Percentiles rank a stretch among this genome's conserved stretches.
These are phyloP conservation scores for Pseudogymnoascus sp. DNA, from an alignment of 2,329 filamentous ascomycete species.

Conservation along the genomic window DNA sequence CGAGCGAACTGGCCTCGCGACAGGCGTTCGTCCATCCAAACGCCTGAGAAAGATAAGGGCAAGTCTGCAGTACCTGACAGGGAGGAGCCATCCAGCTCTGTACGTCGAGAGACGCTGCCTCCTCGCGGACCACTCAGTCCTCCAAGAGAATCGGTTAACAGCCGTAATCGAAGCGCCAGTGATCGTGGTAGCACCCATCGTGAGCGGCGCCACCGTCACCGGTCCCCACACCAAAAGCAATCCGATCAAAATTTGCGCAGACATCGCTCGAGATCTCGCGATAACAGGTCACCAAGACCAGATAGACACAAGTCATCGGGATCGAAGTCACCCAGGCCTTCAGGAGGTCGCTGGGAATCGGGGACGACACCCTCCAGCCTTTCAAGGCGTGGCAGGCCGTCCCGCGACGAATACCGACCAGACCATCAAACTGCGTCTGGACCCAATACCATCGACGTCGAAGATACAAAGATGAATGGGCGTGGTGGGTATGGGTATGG, in stretches of 20 bases:
- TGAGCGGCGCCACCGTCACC: neutral
- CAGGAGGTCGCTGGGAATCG: constrained; percentile 20
- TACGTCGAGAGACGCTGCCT: neutral
- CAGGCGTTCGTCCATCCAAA: constrained; percentile 18
- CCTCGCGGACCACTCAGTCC: neutral
- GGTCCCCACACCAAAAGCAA: neutral
- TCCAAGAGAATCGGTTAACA: neutral
- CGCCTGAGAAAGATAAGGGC: constrained; percentile 22
- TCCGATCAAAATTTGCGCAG: constrained; percentile 3
- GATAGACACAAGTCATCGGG: constrained; percentile 16
- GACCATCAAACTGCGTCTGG: constrained; percentile 25
- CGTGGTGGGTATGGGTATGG: constrained; percentile 29
- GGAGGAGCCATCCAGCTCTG: constrained; percentile 21
- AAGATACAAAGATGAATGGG: constrained; percentile 29
- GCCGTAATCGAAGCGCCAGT: neutral
- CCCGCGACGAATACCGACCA: constrained; percentile 26
- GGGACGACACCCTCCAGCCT: constrained; percentile 22
- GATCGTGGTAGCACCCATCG: constrained; percentile 1
- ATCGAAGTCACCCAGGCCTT: constrained; percentile 18
- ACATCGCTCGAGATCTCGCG: constrained; percentile 1
- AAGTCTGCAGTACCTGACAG: constrained; percentile 22
- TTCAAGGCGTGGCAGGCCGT: constrained; percentile 18
- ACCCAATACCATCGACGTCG: constrained; percentile 31
- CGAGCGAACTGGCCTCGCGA: constrained; percentile 25
- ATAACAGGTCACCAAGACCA: constrained; percentile 18